These are phyloP conservation scores for Penstemon barbatus DNA, from an alignment of 257 asterid genomes.

Conservation along the genomic window DNA sequence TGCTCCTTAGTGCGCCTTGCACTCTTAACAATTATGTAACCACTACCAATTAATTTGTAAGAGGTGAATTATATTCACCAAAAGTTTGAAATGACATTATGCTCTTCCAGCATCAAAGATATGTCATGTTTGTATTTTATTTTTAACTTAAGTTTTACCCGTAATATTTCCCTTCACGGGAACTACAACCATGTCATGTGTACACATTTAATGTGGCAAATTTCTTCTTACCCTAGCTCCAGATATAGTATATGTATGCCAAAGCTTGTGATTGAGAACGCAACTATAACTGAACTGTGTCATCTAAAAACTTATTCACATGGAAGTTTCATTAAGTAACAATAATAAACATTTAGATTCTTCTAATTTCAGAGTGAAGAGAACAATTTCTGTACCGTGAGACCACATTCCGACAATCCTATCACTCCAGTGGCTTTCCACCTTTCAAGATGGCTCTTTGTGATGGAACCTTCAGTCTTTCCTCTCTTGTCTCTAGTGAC, in stretches of 20 bases:
- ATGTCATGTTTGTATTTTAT: too few species aligned
- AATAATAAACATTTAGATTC: not conserved
- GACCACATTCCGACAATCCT: slow-evolving; percentile 52
- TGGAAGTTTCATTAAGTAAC: not conserved
- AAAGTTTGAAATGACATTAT: too few species aligned
- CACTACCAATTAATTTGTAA: too few species aligned
- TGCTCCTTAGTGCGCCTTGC: too few species aligned
- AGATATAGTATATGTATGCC: not conserved
- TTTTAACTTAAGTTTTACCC: too few species aligned
- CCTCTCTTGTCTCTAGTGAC: slow-evolving; percentile 33
- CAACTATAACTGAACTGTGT: not conserved
- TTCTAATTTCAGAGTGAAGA: slow-evolving; percentile 14
- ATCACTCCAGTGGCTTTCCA: slow-evolving; percentile 81
- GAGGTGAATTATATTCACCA: too few species aligned
- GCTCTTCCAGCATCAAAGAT: too few species aligned
- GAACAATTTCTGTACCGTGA: slow-evolving; percentile 49
- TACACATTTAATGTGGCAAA: not conserved
- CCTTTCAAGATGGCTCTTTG: slow-evolving; percentile 50
- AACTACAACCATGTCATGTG: too few species aligned
- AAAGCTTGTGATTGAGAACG: not conserved
- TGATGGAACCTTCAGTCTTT: slow-evolving; percentile 33
- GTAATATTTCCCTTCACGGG: too few species aligned
- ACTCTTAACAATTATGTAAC: too few species aligned
- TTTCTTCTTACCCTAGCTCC: not conserved
- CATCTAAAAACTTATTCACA: not conserved